Evolutionary conservation across 1,284 basidiomycete genomes (phyloP).

Genomic region (Athelia sp.): DNA sequence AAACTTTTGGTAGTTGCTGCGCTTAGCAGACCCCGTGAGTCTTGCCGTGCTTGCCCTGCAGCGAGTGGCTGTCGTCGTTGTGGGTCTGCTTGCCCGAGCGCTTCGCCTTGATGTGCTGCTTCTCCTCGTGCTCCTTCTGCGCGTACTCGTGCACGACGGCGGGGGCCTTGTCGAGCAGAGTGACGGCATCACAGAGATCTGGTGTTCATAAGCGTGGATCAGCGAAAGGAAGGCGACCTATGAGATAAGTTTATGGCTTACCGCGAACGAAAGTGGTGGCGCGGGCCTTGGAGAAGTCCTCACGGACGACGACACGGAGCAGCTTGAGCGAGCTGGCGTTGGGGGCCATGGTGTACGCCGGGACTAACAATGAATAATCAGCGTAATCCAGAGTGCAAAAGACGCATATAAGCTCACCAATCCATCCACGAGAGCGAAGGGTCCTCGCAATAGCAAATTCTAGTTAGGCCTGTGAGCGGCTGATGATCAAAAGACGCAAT

Average conservation of each 20-base stretch:
- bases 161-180: not conserved
- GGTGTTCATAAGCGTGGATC: not conserved
- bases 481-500: too few species aligned
- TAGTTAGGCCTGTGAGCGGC: too few species aligned
- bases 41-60: not conserved
- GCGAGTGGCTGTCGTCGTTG: not conserved
- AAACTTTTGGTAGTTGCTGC: too few species aligned
- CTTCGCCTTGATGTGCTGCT: not conserved
- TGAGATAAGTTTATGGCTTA: too few species aligned
- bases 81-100: not conserved
- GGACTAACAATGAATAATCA: not conserved
- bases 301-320: slow-evolving; percentile 1
- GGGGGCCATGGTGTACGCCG: not conserved
- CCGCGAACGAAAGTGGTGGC: not conserved
- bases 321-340: not conserved
- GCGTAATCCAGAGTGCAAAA: too few species aligned
- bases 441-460: not conserved
- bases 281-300: not conserved
- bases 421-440: not conserved
- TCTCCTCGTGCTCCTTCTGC: not conserved
- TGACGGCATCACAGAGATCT: not conserved
- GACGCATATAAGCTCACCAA: not conserved
- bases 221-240: too few species aligned
- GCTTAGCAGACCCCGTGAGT: not conserved
- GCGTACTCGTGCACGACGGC: not conserved